phyloP scores from a whole-genome alignment of 2,329 filamentous ascomycete genomes.

The Trichophyton schoenleinii region DNA sequence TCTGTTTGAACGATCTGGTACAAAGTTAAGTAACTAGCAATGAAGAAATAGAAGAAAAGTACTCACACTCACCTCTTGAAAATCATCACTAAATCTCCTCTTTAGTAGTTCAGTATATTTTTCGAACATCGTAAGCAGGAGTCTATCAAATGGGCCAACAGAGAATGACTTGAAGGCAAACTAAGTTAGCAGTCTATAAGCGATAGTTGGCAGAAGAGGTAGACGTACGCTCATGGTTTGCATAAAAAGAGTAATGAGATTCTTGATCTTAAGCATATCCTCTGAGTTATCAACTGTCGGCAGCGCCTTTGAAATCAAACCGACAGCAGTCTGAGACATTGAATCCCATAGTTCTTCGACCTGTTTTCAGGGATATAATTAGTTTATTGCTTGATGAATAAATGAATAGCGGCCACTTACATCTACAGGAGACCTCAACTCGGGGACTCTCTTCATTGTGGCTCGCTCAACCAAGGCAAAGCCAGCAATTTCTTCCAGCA shows the following conservation, averaged over 20 bases:
- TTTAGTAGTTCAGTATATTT: constrained; percentile 90
- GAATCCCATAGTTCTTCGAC: constrained; percentile 98
- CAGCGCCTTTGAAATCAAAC: constrained; percentile 66
- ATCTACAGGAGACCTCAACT: constrained; percentile 69
- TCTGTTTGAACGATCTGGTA: constrained; percentile 63
- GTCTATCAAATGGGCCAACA: constrained; percentile 65
- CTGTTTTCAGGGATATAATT: constrained; percentile 31
- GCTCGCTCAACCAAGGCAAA: constrained; percentile 95
- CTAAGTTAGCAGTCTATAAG: background rate
- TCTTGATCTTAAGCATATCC: constrained; percentile 85
- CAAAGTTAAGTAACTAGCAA: background rate
- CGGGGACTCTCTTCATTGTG: constrained; percentile 75
- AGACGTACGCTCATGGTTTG: constrained; percentile 81
- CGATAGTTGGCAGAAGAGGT: background rate
- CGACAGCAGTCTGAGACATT: constrained; percentile 81
- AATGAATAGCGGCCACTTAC: constrained; percentile 37
- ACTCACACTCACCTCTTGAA: constrained; percentile 61
- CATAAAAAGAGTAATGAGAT: constrained; percentile 83
- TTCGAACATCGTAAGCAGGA: constrained; percentile 79
- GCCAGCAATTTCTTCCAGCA: constrained; percentile 86
- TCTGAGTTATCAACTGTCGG: constrained; percentile 76
- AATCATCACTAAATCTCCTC: constrained; percentile 84
- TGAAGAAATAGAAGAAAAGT: constrained; percentile 6
- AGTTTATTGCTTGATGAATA: background rate
- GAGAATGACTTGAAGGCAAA: constrained; percentile 75